Base-by-base conservation (phyloP, 2,329 filamentous ascomycete species). In the Ceratocystis smalleyi region DNA sequence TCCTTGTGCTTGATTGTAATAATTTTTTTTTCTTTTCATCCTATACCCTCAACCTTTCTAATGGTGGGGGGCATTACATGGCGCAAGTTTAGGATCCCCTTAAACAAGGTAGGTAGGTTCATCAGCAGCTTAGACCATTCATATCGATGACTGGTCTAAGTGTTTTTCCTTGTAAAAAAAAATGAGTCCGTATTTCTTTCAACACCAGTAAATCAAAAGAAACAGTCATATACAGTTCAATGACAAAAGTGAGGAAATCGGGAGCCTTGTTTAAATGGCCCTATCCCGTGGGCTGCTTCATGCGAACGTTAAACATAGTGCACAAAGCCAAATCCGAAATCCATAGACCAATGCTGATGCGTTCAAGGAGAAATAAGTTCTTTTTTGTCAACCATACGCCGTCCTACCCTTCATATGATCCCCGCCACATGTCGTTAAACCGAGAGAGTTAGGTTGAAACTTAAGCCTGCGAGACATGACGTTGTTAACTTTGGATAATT, bases 331-430 rank as follows among this genome's bases (percentile, higher is more conserved):
- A 67, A 67, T 65, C 65, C 65, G 62, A 65, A 64, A 64, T 67
- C 62, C 65, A 61, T 62, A 64, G 65, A 64, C 62, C 59, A 67
- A 64, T 67, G 62, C 30, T 64, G 62, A 66, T 66, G 62, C 62
- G 63, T 67, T 67, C 65, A 65, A 64, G 65, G 63, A 63, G 51
- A 63, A 65, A 62, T 24, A 61, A 62, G 43, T 64, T 67, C 57
- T 64, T 67, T 64, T 67, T 67, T 65, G 65, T 65, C 65, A 67
- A 67, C 65, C 65, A 64, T 64, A 59, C 65, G 65, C 65, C 62
- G 63, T 61, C 65, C 59, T 67, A 67, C 65, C 65, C 62, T 61
- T 63, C 63, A 67, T 67, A 64, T 63, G 61, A 62, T 61, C 61
- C 51, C 63, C 65, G 54, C 59, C 59, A 64, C 65, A 64, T 62